Conservation (phyloP, 31 red algal species). For the Odonthalia washingtoniensis region DNA sequence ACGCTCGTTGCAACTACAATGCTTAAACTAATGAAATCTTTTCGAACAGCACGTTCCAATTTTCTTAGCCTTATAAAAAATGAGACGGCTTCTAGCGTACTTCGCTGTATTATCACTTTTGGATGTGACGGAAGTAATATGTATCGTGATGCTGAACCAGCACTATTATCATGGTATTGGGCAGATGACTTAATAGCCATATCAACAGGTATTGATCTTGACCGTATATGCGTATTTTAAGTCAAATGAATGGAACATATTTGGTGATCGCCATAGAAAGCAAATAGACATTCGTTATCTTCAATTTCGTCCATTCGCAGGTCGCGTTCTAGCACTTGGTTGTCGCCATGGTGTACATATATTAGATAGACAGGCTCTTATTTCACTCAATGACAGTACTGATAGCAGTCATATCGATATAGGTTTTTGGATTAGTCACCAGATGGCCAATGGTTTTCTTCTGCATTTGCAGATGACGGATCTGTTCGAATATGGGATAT, state of each 20-base stretch:
- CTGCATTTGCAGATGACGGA: conserved; percentile 42
- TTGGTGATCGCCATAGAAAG: conserved; percentile 10
- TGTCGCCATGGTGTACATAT: conserved; percentile 48
- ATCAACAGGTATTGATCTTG: conserved; percentile 55
- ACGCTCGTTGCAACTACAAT: too few species aligned
- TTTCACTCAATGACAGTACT: conserved; percentile 4
- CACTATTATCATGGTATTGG: conserved; percentile 68
- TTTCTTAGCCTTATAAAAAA: background rate
- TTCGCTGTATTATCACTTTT: background rate
- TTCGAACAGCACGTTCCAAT: conserved; percentile 1
- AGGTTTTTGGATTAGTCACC: conserved; percentile 69
- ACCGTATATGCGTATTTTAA: conserved; percentile 64
- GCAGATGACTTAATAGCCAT: conserved; percentile 54
- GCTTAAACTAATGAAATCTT: too few species aligned
- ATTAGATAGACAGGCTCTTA: conserved; percentile 36
- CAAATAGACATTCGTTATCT: conserved; percentile 40
- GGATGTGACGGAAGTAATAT: background rate
- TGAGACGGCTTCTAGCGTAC: background rate
- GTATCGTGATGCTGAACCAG: conserved; percentile 22
- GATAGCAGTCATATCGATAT: conserved; percentile 39
- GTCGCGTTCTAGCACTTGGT: conserved; percentile 63
- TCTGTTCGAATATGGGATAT: conserved; percentile 71
- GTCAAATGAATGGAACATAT: conserved; percentile 49
- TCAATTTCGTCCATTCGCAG: conserved; percentile 69
- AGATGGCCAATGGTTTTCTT: conserved; percentile 54